phyloP scores from a whole-genome alignment of 768 basidiomycete genomes.

The Melanogaster broomeanus region DNA sequence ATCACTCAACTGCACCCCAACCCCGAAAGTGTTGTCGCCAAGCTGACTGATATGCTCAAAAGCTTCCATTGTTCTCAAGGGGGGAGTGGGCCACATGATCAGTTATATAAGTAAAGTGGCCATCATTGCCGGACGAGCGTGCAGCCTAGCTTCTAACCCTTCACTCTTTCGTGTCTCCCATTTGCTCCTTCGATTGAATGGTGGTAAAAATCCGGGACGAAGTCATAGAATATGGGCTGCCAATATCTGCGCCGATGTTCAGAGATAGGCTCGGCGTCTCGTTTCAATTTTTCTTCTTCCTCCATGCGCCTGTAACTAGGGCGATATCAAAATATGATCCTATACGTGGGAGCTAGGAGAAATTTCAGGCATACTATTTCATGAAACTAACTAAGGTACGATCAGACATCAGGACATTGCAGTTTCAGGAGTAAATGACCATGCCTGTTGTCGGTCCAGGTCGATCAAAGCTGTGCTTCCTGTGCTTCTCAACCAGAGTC shows the following conservation, averaged over 20 bases:
- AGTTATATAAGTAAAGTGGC: no score
- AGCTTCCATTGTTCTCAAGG: not conserved
- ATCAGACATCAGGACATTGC: not conserved
- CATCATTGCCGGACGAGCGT: no score
- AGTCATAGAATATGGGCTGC: no score
- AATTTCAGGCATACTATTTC: constrained; percentile 52
- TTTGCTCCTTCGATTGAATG: no score
- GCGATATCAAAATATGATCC: not conserved
- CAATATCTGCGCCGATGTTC: constrained; percentile 54
- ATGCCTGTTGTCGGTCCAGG: constrained; percentile 41
- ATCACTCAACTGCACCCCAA: no score
- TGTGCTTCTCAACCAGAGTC: constrained; percentile 50
- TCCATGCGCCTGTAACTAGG: constrained; percentile 48
- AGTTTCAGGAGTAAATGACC: not conserved
- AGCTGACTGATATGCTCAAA: no score
- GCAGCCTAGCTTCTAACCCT: no score
- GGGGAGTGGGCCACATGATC: not conserved
- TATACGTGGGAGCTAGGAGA: not conserved
- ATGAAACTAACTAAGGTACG: constrained; percentile 51
- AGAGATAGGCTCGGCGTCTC: not conserved
- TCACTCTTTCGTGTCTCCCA: no score
- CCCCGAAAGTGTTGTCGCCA: no score
- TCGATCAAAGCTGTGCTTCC: constrained; percentile 45
- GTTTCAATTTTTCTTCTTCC: constrained; percentile 42
- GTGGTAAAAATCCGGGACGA: no score